phyloP scores from a whole-genome alignment of 2,329 filamentous ascomycete genomes.

The Hortaea sp. region DNA sequence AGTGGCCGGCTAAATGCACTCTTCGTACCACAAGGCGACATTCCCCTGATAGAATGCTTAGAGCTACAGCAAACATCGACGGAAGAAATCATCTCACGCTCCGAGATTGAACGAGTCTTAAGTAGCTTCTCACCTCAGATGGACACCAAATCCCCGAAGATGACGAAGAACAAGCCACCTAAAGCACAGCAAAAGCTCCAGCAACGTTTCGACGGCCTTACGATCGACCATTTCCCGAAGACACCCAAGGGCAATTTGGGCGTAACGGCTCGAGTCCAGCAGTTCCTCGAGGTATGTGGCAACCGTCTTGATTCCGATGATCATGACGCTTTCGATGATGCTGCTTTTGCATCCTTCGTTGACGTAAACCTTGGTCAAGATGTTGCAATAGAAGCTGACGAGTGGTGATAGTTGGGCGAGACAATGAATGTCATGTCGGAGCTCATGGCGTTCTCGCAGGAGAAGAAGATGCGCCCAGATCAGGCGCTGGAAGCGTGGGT shows the following conservation, averaged over 20 bases:
- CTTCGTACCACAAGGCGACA: conserved; percentile 62
- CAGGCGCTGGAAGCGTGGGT: conserved; percentile 47
- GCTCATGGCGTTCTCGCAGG: conserved; percentile 47
- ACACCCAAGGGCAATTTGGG: conserved; percentile 43
- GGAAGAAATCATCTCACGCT: conserved; percentile 74
- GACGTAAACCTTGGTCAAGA: no score
- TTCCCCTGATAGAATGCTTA: conserved; percentile 61
- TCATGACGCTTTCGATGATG: conserved; percentile 1
- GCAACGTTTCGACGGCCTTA: conserved; percentile 34
- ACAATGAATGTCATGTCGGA: conserved; percentile 55
- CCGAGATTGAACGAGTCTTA: conserved; percentile 40
- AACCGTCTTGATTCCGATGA: neutral
- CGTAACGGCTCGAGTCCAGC: conserved; percentile 46
- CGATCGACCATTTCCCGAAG: conserved; percentile 35
- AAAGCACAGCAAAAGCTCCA: conserved; percentile 30
- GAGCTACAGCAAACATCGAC: conserved; percentile 69
- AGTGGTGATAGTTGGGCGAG: conserved; percentile 46
- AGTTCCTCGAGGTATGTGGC: conserved; percentile 50
- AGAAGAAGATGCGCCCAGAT: conserved; percentile 42
- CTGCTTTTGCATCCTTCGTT: no score
- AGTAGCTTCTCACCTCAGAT: conserved; percentile 41
- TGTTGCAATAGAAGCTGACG: no score
- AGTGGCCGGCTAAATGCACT: conserved; percentile 65
- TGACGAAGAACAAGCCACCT: conserved; percentile 42
- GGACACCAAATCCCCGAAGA: conserved; percentile 31